Percentiles rank a stretch among this genome's conserved stretches.
phyloP scores from a whole-genome alignment of 331 rosid species.

The Pyracantha coccinea region DNA sequence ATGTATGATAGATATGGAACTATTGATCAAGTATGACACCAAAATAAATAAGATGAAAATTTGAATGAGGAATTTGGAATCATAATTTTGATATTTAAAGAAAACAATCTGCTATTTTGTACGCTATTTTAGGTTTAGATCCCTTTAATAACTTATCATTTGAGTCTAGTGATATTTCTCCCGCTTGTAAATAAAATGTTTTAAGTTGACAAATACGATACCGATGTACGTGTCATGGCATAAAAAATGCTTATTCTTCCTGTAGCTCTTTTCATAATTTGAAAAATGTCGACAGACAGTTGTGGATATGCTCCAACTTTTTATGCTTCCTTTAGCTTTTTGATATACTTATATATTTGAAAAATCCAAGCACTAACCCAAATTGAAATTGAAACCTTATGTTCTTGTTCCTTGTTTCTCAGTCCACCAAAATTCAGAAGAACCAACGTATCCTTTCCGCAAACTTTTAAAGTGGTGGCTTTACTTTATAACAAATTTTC shows the following conservation, averaged over 20 bases:
- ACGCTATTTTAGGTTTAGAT: too few species aligned
- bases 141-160: too few species aligned
- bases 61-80: not conserved
- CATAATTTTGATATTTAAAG: too few species aligned
- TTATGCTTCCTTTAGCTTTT: not conserved
- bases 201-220: too few species aligned
- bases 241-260: too few species aligned
- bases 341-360: not conserved
- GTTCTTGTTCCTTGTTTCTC: not conserved
- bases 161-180: too few species aligned
- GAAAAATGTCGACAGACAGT: not conserved
- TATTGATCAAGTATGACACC: not conserved
- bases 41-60: not conserved
- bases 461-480: constrained; percentile 11
- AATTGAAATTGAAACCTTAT: not conserved
- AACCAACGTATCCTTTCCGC: constrained; percentile 8
- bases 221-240: too few species aligned
- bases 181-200: too few species aligned
- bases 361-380: not conserved
- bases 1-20: too few species aligned
- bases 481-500: constrained; percentile 20
- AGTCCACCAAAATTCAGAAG: constrained; percentile 1
- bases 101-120: too few species aligned
- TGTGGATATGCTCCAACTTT: not conserved
- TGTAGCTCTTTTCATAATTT: not conserved